A percentile compares a stretch with the other conserved stretches of the same genome.
These are phyloP conservation scores for Mrakia frigida DNA, from an alignment of 768 basidiomycete genomes.

Conservation along the genomic window DNA sequence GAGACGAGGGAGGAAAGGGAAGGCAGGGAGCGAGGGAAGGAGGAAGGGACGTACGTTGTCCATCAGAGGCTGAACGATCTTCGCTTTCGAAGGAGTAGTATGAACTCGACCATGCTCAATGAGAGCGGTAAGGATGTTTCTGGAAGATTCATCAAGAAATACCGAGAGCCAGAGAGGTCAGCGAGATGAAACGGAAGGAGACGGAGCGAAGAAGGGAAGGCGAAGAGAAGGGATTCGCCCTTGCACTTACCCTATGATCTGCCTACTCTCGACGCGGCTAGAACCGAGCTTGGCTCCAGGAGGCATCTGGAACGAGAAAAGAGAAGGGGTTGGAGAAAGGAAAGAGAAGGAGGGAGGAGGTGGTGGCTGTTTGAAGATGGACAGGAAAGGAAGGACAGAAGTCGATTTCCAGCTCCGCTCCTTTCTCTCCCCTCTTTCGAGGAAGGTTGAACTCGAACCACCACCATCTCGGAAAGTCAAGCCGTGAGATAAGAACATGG, in stretches of 20 bases:
- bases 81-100: slow-evolving; percentile 92
- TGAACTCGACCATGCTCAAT: slow-evolving; percentile 93
- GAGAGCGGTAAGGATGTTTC: slow-evolving; percentile 89
- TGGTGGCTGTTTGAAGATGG: too few relatives aligned
- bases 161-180: background rate
- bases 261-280: background rate
- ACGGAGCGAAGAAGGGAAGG: background rate
- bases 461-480: too few relatives aligned
- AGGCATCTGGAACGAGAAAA: background rate
- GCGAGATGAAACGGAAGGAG: background rate
- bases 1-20: background rate
- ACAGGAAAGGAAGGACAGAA: too few relatives aligned
- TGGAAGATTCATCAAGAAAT: slow-evolving; percentile 40
- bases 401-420: too few relatives aligned
- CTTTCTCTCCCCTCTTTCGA: too few relatives aligned
- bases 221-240: background rate
- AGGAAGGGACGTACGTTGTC: background rate
- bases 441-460: too few relatives aligned
- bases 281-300: background rate
- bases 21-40: background rate
- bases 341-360: background rate
- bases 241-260: background rate
- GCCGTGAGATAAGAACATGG: too few relatives aligned
- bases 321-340: background rate
- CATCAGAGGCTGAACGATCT: slow-evolving; percentile 53